Conservation (phyloP, 2,329 filamentous ascomycete species). For the Arthrobotrys megalospora region DNA sequence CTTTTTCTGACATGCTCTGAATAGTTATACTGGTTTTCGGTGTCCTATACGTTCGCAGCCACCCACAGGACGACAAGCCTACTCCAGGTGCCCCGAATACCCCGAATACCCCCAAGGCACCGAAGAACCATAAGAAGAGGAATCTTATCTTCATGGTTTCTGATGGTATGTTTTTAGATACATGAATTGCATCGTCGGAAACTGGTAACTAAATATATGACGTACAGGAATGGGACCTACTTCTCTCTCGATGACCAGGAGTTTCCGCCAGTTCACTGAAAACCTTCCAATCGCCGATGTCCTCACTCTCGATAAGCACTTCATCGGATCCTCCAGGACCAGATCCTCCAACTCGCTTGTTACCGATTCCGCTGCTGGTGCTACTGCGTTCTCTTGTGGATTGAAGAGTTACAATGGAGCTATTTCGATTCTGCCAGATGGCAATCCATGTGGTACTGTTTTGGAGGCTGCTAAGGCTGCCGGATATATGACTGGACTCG, state of each 20-base stretch:
- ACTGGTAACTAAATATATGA: conserved; percentile 6
- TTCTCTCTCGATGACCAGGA: conserved; percentile 86
- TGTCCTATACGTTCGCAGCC: conserved; percentile 62
- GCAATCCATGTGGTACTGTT: conserved; percentile 88
- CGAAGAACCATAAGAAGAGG: conserved; percentile 73
- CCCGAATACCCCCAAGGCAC: conserved; percentile 18
- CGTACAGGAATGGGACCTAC: conserved; percentile 84
- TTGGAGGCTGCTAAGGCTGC: conserved; percentile 93
- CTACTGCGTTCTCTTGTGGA: conserved; percentile 94
- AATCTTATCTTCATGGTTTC: conserved; percentile 99
- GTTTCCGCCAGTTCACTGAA: conserved; percentile 84
- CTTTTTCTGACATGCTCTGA: conserved; percentile 66
- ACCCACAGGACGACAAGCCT: conserved; percentile 65
- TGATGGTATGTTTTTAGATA: conserved; percentile 74
- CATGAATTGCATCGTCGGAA: neutral
- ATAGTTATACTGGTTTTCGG: conserved; percentile 63
- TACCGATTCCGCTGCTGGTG: conserved; percentile 96
- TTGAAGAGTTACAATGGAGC: conserved; percentile 97
- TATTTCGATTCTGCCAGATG: conserved; percentile 88
- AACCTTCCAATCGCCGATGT: conserved; percentile 80
- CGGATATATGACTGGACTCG: conserved; percentile 92
- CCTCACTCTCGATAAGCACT: conserved; percentile 85
- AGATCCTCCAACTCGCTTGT: conserved; percentile 86
- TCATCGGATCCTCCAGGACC: conserved; percentile 91
- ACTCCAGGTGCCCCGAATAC: conserved; percentile 65